Evolutionary conservation across 371 early-diverging fungal species (phyloP).

Genomic region (Mucor irregularis): DNA sequence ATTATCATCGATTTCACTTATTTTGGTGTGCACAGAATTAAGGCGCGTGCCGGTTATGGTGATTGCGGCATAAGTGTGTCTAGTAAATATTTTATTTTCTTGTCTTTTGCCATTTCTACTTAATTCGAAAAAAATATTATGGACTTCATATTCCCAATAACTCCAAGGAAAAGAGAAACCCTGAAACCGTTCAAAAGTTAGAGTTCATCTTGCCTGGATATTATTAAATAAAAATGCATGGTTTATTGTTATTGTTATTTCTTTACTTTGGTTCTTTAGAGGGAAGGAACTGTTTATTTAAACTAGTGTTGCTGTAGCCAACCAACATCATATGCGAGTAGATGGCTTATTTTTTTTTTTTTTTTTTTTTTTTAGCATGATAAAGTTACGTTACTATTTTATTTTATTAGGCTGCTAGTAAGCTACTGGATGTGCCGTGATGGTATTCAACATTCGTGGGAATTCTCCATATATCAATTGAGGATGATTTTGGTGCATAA

Average conservation of each 20-base stretch:
- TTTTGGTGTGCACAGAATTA: no score
- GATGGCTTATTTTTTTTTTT: no score
- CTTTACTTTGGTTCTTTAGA: neutral
- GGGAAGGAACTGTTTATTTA: neutral
- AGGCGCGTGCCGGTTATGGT: no score
- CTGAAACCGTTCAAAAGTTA: conserved; percentile 72
- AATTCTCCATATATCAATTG: conserved; percentile 23
- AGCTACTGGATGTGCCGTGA: conserved; percentile 14
- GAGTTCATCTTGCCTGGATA: conserved; percentile 84
- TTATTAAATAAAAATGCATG: conserved; percentile 24
- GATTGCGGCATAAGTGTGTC: no score
- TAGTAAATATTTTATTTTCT: no score
- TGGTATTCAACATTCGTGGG: neutral
- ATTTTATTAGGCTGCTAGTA: conserved; percentile 16
- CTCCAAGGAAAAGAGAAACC: conserved; percentile 68
- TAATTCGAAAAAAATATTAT: no score
- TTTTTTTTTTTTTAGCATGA: no score
- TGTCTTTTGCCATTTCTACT: no score
- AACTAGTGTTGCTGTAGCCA: neutral
- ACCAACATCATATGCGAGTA: no score
- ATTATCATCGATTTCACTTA: no score
- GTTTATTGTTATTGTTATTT: neutral
- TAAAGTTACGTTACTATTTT: no score
- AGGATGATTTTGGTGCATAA: conserved; percentile 3
- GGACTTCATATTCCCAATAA: no score